Conservation (phyloP, 2,329 filamentous ascomycete species). For the Neophaeococcomyces mojaviensis region DNA sequence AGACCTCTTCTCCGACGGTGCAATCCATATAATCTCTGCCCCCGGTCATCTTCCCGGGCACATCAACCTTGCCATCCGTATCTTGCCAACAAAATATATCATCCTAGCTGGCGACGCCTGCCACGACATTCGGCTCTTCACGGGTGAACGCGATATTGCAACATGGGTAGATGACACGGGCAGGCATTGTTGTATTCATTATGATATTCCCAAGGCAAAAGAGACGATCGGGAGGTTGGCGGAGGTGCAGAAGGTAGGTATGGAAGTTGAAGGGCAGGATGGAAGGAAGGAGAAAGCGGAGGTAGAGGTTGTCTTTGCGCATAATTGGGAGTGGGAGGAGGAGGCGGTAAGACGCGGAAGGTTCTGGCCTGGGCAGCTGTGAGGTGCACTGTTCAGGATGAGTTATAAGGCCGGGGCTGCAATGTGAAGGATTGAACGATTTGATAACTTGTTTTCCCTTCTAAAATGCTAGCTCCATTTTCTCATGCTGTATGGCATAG, state of each 20-base stretch:
- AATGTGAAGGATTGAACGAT: background rate
- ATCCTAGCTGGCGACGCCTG: constrained; percentile 29
- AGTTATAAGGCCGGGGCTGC: background rate
- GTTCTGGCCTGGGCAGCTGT: constrained; percentile 14
- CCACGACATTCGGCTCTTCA: constrained; percentile 27
- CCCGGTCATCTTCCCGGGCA: constrained; percentile 29
- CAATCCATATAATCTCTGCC: constrained; percentile 25
- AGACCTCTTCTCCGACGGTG: constrained; percentile 27
- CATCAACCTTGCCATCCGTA: constrained; percentile 26
- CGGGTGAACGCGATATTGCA: constrained; percentile 25
- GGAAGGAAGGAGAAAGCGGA: constrained; percentile 11
- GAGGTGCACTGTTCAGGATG: background rate
- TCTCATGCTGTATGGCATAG: too few species aligned
- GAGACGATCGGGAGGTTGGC: constrained; percentile 21
- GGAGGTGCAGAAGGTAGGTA: constrained; percentile 14
- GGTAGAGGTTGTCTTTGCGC: constrained; percentile 28
- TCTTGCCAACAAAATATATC: constrained; percentile 20
- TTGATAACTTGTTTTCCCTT: too few species aligned
- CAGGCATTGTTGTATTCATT: constrained; percentile 26
- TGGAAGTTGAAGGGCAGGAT: constrained; percentile 5
- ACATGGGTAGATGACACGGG: constrained; percentile 25
- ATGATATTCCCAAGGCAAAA: constrained; percentile 21
- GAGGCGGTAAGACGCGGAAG: constrained; percentile 13
- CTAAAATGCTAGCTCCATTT: too few species aligned
- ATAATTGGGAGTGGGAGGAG: constrained; percentile 28